Base-by-base conservation (phyloP, 305 asterid genomes). In the Fraxinus baroniana region DNA sequence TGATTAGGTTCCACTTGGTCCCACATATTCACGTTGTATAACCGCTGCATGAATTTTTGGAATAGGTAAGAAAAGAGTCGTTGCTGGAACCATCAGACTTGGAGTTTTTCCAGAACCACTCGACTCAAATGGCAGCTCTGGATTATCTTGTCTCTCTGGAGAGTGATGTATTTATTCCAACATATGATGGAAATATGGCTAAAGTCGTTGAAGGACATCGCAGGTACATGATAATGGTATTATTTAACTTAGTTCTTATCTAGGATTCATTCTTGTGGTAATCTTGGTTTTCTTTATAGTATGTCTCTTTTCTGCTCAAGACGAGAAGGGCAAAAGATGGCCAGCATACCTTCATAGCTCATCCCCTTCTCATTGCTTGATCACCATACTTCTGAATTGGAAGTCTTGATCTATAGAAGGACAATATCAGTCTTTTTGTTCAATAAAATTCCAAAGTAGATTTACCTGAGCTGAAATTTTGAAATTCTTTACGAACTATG, bases 201-300 rank as follows among this genome's bases (percentile, higher is more conserved):
- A 95, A 90, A 89, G 96, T 95, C 66, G 97, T 95, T 26, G 98
- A 95, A 92, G 98, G 98, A 4, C 98, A 93, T 78, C 94, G 98
- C 55, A 94, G 98, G 97, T 94, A 78, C 30, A 32, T 68, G 20
- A 32, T 10, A 44, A 24, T 60, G 30, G 76, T 30, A 62, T 62
- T 26, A n/a, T 18, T 1, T 9, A 52, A 76, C 5, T 26, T 44
- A 8, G 13, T 72, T 70, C 18, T n/a, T 18, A 49, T 72, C 77
- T 66, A 26, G 18, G 62, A 26, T 74, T 35, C 26, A 36, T 66
- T 46, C 32, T 37, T 49, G 2, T 4, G 4, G 24, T 73, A 24
- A 41, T 80, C 20, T 20, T 39, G 33, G 36, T 24, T 74, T 64
- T 30, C 24, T 37, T 41, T 66, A 7, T 57, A 13, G 0, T 41